Evolutionary conservation across 257 asterid genomes (phyloP).

Genomic region (Capsicum rhomboideum): DNA sequence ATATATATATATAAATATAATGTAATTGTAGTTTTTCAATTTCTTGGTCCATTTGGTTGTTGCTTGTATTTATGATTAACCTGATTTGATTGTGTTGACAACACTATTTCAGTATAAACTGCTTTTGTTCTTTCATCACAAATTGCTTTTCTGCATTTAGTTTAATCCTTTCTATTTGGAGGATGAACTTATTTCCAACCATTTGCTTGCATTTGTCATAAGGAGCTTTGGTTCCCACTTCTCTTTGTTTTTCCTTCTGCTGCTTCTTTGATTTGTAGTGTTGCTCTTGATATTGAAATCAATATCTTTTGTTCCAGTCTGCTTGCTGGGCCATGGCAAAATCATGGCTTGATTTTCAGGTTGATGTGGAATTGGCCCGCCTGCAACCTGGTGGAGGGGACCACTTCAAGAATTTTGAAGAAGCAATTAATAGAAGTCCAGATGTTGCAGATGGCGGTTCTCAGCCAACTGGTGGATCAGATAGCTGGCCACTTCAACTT

Average conservation of each 20-base stretch:
- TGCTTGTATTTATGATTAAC: background rate
- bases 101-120: background rate
- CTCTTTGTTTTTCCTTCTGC: background rate
- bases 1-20: too few relatives aligned
- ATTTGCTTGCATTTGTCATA: background rate
- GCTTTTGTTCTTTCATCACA: background rate
- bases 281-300: background rate
- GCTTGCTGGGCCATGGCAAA: conserved; percentile 99
- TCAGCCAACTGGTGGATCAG: conserved; percentile 49
- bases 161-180: background rate
- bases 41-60: background rate
- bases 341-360: conserved; percentile 95
- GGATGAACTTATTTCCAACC: background rate
- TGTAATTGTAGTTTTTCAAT: background rate
- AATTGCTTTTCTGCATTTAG: background rate
- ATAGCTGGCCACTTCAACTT: conserved; percentile 91
- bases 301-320: conserved; percentile 51
- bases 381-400: conserved; percentile 54
- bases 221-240: background rate
- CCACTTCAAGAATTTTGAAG: conserved; percentile 61
- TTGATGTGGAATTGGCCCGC: conserved; percentile 63
- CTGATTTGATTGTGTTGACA: background rate
- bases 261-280: background rate
- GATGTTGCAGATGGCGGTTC: conserved; percentile 48
- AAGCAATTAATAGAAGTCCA: conserved; percentile 61